Base-by-base conservation (phyloP, 257 asterid genomes). In the Rhazya stricta region DNA sequence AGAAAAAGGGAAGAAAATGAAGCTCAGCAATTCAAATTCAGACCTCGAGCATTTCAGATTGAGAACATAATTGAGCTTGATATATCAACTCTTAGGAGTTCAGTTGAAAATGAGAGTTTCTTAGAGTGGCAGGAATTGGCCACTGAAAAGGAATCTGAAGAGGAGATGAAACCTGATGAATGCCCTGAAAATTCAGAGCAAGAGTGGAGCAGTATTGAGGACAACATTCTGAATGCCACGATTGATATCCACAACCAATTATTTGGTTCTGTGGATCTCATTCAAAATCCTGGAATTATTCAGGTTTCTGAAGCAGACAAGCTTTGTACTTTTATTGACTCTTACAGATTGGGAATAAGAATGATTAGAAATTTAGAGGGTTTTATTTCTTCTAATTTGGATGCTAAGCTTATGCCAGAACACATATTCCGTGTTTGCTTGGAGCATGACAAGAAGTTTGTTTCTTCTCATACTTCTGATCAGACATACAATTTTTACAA, bases 351-450 rank as follows among this genome's bases (percentile, higher is more conserved):
- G 73, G 99, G 99, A 69, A 74, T 81, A 67, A 74, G 85, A 79
- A 81, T 92, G 91, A 74, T 81, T 11, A 79, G 54, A 83, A 91
- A 74, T 73, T 77, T 91, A 76, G 89, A 74, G 78, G 98, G 98
- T 71, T 78, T 87, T 42, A 54, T 77, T 73, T 78, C 89, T 71
- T 88, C 96, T 60, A 80, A 71, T 78, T 85, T 89, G 58, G 98
- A 95, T 85, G 87, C 96, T 27, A 91, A 86, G 86, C 79, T 92
- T 81, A 79, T 90, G 2, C 99, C 97, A 7, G 99, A 92, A 76
- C 96, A 95, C 82, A 81, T 91, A 60, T 88, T 95, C 56, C 89
- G 91, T 78, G 86, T 95, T 66, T 86, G 96, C 80, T 81, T 95
- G 84, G 97, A 91, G 91, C 91, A 92, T 81, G 93, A 88, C 69